Evolutionary conservation across 345 rosid genomes (phyloP), one percentile per base, ranked within the genome.

Genomic region (Rhodamnia rubescens): DNA sequence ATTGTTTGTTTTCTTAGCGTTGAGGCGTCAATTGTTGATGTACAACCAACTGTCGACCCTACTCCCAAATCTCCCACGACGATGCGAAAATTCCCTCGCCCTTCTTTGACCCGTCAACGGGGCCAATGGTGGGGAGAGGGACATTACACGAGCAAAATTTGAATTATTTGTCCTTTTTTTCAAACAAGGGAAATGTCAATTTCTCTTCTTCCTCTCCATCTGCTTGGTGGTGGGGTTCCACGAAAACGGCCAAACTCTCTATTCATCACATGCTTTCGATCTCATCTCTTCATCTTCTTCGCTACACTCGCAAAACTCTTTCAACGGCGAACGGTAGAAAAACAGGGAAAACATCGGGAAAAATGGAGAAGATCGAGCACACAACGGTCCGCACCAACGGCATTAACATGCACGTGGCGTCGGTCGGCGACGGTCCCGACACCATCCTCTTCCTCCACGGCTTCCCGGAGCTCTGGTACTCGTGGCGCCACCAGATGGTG

Each of bases 401-500:
- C 87, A 87, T 87, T 5, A 89, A 89, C 87, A 87, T 89, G 87
- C 91, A 89, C 84, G 83, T 89, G 7, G 89, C 91, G 50, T 74
- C 89, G 18, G 83, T 85, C 27, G 89, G 91, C 53, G 10, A 86
- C 6, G 90, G 87, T 69, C 86, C 90, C 18, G 82, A 86, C 82
- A 83, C 52, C 1, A 82, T 89, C 55, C 90, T 89, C 84, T 89
- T 89, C 89, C 83, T 87, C 51, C 90, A 87, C 82, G 90, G 90
- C 83, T 89, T 89, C 86, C 89, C 90, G 49, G 89, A 89, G 29
- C 87, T 89, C 84, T 89, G 90, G 89, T 89, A 89, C 87, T 89
- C 95, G 14, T 94, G 98, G 98, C 92, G 96, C 9, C 95, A 93
- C 92, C 96, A 93, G 90, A 92, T 94, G 27, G 91, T 92, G 74